These are phyloP conservation scores for Podaxis mareebaensis DNA, from an alignment of 768 basidiomycete genomes.

Conservation along the genomic window DNA sequence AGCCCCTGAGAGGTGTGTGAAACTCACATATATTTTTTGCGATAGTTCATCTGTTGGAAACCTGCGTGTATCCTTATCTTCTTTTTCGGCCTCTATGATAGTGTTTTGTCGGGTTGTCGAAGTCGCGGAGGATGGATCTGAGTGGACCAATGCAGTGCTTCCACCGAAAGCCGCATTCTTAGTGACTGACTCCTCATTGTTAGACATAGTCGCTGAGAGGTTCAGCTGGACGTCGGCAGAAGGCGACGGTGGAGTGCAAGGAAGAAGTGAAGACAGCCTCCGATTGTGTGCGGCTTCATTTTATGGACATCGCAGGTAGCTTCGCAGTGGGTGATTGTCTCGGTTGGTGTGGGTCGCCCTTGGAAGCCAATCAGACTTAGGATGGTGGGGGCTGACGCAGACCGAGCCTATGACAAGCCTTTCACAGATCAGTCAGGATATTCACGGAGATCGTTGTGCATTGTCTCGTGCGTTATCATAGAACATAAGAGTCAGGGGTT, in stretches of 20 bases:
- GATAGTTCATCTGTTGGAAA: not conserved
- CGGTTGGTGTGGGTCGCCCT: not conserved
- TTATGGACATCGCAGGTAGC: not conserved
- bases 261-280: not conserved
- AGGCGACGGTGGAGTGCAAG: not conserved
- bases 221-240: not conserved
- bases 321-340: not conserved
- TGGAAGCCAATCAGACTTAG: not conserved
- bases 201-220: not conserved
- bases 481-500: not conserved
- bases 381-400: no score
- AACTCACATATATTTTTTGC: slow-evolving; percentile 8
- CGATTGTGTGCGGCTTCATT: not conserved
- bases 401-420: not conserved
- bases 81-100: not conserved
- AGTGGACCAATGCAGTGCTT: not conserved
- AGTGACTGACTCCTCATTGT: not conserved
- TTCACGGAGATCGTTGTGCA: not conserved
- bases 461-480: not conserved
- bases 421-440: not conserved
- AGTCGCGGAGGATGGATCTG: not conserved
- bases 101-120: not conserved
- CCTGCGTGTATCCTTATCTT: not conserved
- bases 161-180: not conserved
- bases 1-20: not conserved